Percentiles rank a stretch among this genome's conserved stretches.
phyloP scores from a whole-genome alignment of 202 grass and related monocot species.

The Digitaria exilis region DNA sequence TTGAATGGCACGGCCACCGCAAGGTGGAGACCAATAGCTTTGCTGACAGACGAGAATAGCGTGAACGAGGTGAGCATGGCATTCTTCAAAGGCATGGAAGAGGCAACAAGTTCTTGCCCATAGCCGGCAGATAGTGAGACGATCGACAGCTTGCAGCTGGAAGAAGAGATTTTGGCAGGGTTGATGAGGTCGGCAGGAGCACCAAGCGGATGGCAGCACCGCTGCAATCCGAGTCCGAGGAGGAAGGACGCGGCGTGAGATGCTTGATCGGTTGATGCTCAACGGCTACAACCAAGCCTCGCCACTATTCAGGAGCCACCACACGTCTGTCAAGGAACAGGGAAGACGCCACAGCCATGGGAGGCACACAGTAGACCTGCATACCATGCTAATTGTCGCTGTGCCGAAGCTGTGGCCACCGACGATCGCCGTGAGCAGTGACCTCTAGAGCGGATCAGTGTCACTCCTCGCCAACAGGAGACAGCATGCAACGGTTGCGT shows the following conservation, averaged over 20 bases:
- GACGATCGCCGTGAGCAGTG: conserved; percentile 42
- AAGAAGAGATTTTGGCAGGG: conserved; percentile 39
- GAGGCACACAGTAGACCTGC: conserved; percentile 45
- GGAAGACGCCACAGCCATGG: neutral
- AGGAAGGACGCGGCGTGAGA: neutral
- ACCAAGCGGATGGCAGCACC: conserved; percentile 42
- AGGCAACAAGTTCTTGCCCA: conserved; percentile 58
- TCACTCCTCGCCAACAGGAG: conserved; percentile 48
- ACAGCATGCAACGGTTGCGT: conserved; percentile 65
- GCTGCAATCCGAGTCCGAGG: conserved; percentile 28
- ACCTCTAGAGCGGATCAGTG: conserved; percentile 59
- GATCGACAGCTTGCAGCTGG: neutral
- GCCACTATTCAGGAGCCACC: neutral
- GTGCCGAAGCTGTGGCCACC: conserved; percentile 54
- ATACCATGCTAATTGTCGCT: conserved; percentile 62
- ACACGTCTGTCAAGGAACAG: neutral
- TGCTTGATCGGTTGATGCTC: neutral
- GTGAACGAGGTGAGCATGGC: conserved; percentile 36
- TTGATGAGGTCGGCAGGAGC: neutral
- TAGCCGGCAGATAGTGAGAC: conserved; percentile 9
- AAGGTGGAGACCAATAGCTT: neutral
- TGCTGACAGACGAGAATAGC: neutral
- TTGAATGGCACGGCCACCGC: neutral
- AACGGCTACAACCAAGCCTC: neutral
- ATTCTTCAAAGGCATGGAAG: conserved; percentile 55